phyloP scores from a whole-genome alignment of 129 eudicot genomes.

The Logfia minima region DNA sequence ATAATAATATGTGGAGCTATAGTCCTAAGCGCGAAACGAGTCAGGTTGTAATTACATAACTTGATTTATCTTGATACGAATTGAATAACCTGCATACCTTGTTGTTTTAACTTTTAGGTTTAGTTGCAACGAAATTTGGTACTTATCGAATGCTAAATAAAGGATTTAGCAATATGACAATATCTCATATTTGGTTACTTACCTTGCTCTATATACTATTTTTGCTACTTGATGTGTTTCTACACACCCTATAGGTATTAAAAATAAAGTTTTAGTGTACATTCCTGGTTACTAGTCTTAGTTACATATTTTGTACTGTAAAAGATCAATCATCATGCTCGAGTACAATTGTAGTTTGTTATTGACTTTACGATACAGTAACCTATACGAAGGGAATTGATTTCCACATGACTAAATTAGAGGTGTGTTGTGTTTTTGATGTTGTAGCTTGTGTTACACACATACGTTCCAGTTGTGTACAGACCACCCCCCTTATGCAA shows the following conservation, averaged over 20 bases:
- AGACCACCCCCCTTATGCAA: too few relatives aligned
- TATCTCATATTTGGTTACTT: neutral
- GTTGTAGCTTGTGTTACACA: too few relatives aligned
- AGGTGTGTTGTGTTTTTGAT: too few relatives aligned
- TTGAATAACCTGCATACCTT: neutral
- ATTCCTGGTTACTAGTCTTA: neutral
- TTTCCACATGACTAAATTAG: too few relatives aligned
- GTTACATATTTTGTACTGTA: neutral
- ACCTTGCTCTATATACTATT: neutral
- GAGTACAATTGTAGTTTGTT: conserved; percentile 3
- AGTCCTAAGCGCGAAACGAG: conserved; percentile 34
- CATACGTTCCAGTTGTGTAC: too few relatives aligned
- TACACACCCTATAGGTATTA: neutral
- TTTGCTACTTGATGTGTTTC: neutral
- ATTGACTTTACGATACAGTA: neutral
- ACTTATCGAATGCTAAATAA: neutral
- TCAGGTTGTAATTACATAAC: conserved; percentile 31
- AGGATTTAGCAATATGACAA: neutral
- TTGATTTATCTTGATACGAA: neutral
- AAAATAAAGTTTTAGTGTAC: neutral
- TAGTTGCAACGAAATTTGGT: neutral
- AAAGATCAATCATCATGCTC: conserved; percentile 8
- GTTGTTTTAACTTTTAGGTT: conserved; percentile 3
- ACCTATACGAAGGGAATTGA: neutral
- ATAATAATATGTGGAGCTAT: conserved; percentile 33